Evolutionary conservation across 495 filamentous ascomycete genomes (phyloP).

Genomic region (Xylaria bambusicola): DNA sequence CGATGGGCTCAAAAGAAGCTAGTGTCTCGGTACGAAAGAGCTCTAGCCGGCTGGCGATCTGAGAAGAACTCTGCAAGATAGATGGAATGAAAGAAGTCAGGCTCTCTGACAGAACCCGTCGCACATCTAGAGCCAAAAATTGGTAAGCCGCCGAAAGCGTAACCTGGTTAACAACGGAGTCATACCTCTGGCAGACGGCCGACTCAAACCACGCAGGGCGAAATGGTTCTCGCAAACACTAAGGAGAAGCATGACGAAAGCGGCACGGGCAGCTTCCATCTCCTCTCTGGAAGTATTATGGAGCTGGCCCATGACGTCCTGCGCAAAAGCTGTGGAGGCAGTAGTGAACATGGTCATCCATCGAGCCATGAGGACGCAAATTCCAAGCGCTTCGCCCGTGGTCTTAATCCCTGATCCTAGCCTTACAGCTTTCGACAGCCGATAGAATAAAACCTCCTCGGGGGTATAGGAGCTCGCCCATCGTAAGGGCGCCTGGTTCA

Average conservation of each 20-base stretch:
- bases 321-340: conserved; percentile 41
- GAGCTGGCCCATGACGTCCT: conserved; percentile 43
- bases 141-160: conserved; percentile 6
- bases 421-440: conserved; percentile 48
- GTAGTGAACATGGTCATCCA: conserved; percentile 50
- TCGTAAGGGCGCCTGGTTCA: conserved; percentile 27
- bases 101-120: conserved; percentile 48
- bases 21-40: conserved; percentile 54
- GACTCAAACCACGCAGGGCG: conserved; percentile 47
- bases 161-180: conserved; percentile 19
- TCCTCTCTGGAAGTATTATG: conserved; percentile 47
- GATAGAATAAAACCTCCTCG: conserved; percentile 56
- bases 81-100: conserved; percentile 57
- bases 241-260: conserved; percentile 54
- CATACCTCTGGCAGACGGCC: conserved; percentile 47
- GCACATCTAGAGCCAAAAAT: conserved; percentile 36
- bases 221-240: conserved; percentile 52
- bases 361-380: conserved; percentile 37
- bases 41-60: conserved; percentile 53
- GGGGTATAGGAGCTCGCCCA: conserved; percentile 51
- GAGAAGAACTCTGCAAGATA: conserved; percentile 50
- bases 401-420: conserved; percentile 40
- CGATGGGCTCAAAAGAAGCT: conserved; percentile 44
- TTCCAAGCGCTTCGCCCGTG: conserved; percentile 36
- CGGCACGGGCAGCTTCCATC: conserved; percentile 53